Conservation (phyloP, 2,329 filamentous ascomycete species). For the Dactylellina cionopaga region DNA sequence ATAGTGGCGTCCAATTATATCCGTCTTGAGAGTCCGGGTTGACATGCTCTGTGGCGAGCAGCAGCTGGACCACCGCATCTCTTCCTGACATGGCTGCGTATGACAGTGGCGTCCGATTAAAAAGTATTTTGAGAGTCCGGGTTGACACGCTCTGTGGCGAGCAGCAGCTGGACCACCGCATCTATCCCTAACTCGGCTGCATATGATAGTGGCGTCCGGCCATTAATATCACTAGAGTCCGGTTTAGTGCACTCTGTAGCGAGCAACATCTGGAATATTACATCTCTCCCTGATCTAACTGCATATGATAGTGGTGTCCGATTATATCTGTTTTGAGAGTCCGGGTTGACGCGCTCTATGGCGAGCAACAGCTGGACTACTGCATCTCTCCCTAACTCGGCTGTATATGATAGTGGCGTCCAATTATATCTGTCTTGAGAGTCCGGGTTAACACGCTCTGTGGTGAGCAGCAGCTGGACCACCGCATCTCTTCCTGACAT, state of each 20-base stretch:
- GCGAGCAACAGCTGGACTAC: neutral
- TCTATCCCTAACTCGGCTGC: neutral
- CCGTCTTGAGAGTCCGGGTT: neutral
- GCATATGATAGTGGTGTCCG: neutral
- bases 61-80: neutral
- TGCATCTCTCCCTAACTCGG: neutral
- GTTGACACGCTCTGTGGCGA: neutral
- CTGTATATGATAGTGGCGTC: neutral
- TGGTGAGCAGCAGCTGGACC: neutral
- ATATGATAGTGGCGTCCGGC: neutral
- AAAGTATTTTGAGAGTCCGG: neutral
- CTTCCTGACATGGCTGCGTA: neutral
- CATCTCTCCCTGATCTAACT: neutral
- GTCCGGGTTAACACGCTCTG: neutral
- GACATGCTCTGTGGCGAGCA: neutral
- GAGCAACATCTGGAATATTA: neutral
- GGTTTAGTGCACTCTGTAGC: neutral
- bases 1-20: neutral
- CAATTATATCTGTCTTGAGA: neutral
- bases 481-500: neutral
- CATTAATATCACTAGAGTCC: neutral
- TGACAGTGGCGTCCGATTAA: neutral
- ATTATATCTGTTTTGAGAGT: neutral
- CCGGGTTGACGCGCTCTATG: neutral
- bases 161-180: neutral